These are phyloP conservation scores for Metschnikowia sp. DNA, from an alignment of 805 yeast species.

Conservation along the genomic window DNA sequence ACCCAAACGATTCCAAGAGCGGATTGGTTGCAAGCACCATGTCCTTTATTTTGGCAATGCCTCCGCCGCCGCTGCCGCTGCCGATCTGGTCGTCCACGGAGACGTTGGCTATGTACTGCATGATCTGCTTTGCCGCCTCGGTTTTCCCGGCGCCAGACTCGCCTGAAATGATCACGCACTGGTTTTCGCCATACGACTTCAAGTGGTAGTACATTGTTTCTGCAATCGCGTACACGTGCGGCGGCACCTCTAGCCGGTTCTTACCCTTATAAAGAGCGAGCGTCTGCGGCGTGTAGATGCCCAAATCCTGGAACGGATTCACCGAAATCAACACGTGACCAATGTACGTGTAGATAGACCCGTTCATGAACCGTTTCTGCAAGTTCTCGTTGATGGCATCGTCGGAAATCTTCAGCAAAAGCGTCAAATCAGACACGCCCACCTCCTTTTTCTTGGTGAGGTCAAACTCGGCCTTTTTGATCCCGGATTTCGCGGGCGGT, in stretches of 20 bases:
- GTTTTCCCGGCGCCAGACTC: conserved; percentile 99
- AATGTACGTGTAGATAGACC: conserved; percentile 86
- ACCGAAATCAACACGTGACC: conserved; percentile 95
- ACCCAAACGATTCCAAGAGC: conserved; percentile 83
- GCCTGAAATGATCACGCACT: conserved; percentile 96
- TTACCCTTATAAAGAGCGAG: conserved; percentile 80
- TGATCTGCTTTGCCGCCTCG: conserved; percentile 95
- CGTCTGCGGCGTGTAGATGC: conserved; percentile 83
- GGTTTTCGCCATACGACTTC: conserved; percentile 91
- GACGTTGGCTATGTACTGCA: conserved; percentile 94
- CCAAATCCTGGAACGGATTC: conserved; percentile 94
- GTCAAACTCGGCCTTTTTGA: conserved; percentile 88
- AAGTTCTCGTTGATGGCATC: conserved; percentile 90
- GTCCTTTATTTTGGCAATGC: conserved; percentile 85
- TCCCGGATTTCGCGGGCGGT: conserved; percentile 57
- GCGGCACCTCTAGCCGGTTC: conserved; percentile 93
- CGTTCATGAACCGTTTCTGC: conserved; percentile 84
- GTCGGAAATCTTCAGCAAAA: conserved; percentile 83
- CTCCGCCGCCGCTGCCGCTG: conserved; percentile 23
- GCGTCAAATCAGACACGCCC: conserved; percentile 94
- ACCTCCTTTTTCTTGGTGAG: conserved; percentile 87
- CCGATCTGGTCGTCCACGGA: conserved; percentile 47
- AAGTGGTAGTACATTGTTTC: conserved; percentile 94
- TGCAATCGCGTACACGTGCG: conserved; percentile 97
- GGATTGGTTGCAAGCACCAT: conserved; percentile 98